phyloP scores from a whole-genome alignment of 352 stramenopile genomes.

The Ophiocytium majus region DNA sequence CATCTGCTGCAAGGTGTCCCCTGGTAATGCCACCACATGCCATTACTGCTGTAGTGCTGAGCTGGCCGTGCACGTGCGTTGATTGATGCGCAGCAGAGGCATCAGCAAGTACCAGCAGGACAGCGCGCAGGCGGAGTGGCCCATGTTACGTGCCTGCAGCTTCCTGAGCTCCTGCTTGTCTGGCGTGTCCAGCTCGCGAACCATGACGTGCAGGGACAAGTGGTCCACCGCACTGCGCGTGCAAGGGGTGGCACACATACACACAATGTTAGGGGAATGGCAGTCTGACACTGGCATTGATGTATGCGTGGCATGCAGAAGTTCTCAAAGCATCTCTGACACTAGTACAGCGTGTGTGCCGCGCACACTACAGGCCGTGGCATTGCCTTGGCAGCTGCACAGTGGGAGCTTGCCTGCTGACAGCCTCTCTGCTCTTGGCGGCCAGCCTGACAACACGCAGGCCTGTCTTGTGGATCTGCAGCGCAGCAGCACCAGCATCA shows the following conservation, averaged over 20 bases:
- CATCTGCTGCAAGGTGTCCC: too few relatives aligned
- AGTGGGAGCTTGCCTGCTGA: constrained; percentile 57
- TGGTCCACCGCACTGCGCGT: constrained; percentile 89
- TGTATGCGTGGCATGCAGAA: too few relatives aligned
- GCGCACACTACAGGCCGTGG: too few relatives aligned
- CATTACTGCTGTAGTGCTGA: too few relatives aligned
- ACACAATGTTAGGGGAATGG: neutral
- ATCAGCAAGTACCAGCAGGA: too few relatives aligned
- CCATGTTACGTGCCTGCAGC: too few relatives aligned
- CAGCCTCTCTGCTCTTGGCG: constrained; percentile 92
- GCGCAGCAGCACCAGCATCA: neutral
- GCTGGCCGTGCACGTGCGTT: constrained; percentile 19
- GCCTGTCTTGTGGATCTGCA: constrained; percentile 90
- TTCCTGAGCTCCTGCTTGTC: constrained; percentile 85
- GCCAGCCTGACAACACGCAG: constrained; percentile 96
- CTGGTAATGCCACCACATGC: too few relatives aligned
- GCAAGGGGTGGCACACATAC: neutral
- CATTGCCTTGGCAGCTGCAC: too few relatives aligned
- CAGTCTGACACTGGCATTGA: too few relatives aligned
- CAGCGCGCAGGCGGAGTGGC: too few relatives aligned
- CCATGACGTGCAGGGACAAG: constrained; percentile 95
- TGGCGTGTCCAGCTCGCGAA: constrained; percentile 67
- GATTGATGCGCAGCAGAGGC: constrained; percentile 39
- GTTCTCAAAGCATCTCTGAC: too few relatives aligned
- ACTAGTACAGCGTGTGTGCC: too few relatives aligned